Base-by-base conservation (phyloP, 306 rosid species). In the Pyrus bretschneideri region DNA sequence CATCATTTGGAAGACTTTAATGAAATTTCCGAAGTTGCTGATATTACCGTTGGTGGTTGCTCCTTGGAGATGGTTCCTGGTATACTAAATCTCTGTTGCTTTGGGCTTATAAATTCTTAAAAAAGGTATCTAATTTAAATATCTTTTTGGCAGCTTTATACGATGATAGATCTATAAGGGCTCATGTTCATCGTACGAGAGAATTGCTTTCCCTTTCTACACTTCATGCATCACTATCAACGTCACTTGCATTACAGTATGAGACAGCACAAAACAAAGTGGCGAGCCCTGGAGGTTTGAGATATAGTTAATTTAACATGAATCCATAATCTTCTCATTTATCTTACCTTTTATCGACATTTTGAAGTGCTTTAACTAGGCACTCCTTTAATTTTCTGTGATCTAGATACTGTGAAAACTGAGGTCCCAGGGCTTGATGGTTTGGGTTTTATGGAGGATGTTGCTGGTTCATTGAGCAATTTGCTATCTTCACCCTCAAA, bases 11-110 rank as follows among this genome's bases (percentile, higher is more conserved):
- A 96, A 86, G 98, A 96, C 77, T 92, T 84, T 89, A 91, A 96
- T 82, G 97, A 96, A 85, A 91, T 96, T 81, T 92, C 97, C 13
- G 99, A 92, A 83, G 98, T 96, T 80, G 96, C 97, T 91, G 99
- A 96, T 81, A 93, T 96, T 78, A 96, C 99, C 22, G 54, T 83
- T 80, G 99, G 99, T 42, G 98, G 97, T 57, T 96, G 98, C 85
- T 87, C 96, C 71, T 89, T 96, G 88, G 99, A 96, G 89, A 96
- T 96, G 96, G 97, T 92, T 73, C 98, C 97, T 65, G 98, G 99
- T 96, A 91, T 70, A 57, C 73, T 73, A 54, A 42, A 1, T 61
- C 6, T 79, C 61, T 81, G 54, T 65, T 62, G 7, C 44, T 22
- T 52, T 58, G 30, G 55, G 55, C 71, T 29, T 67, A 18, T 55